A percentile compares a stretch with the other conserved stretches of the same genome.
Conservation (phyloP, 179 eudicot genomes). For the Silene noctiflora region DNA sequence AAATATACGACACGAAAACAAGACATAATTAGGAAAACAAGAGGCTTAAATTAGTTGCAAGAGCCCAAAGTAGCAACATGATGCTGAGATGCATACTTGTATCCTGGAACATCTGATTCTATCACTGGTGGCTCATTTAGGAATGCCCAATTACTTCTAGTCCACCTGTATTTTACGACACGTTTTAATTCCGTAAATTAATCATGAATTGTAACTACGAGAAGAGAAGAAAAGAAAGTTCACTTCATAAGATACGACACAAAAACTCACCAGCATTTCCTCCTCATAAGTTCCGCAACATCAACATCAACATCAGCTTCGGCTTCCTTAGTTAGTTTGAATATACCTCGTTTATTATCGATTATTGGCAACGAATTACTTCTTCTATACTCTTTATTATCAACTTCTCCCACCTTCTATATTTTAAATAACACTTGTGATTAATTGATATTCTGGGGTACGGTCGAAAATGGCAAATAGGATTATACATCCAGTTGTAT, state of each 20-base stretch:
- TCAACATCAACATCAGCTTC: neutral
- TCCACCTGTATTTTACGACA: constrained; percentile 52
- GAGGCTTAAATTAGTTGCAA: constrained; percentile 10
- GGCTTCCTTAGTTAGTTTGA: constrained; percentile 1
- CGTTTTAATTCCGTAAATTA: neutral
- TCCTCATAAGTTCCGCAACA: constrained; percentile 11
- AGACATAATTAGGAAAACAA: neutral
- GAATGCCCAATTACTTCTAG: constrained; percentile 68
- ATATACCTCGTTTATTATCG: neutral
- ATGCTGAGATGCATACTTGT: constrained; percentile 56
- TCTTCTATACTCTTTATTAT: constrained; percentile 14
- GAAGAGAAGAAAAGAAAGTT: too few relatives aligned
- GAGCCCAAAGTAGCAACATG: constrained; percentile 47
- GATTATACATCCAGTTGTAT: too few relatives aligned
- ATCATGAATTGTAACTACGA: neutral
- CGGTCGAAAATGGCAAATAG: too few relatives aligned
- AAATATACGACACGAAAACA: neutral
- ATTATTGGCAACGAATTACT: constrained; percentile 20
- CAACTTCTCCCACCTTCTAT: neutral
- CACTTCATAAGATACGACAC: neutral
- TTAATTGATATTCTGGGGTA: too few relatives aligned
- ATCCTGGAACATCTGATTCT: constrained; percentile 36
- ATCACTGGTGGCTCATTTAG: constrained; percentile 79
- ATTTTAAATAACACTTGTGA: neutral
- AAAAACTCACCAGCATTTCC: constrained; percentile 21